Conservation (phyloP, 1,284 basidiomycete species). For the Ceratobasidium sp. region DNA sequence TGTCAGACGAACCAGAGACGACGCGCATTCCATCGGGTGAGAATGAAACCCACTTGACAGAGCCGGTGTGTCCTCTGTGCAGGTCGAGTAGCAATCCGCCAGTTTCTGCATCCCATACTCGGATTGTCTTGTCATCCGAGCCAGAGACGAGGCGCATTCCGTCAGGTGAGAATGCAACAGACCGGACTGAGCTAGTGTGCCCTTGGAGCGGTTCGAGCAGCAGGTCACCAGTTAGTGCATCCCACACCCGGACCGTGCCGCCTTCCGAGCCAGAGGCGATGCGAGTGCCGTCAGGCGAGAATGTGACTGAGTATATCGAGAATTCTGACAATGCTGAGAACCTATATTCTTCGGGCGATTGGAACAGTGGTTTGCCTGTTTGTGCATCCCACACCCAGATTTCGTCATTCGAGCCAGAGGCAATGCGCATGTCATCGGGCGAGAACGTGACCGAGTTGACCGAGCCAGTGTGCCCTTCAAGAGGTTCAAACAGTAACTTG, state of each 20-base stretch:
- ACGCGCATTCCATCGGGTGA: not conserved
- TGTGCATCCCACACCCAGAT: not conserved
- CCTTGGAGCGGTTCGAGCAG: not conserved
- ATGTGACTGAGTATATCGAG: too few relatives aligned
- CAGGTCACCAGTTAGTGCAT: not conserved
- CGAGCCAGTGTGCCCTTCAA: not conserved
- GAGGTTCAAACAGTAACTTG: not conserved
- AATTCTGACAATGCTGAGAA: too few relatives aligned
- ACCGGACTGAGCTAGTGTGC: not conserved
- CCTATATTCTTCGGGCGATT: too few relatives aligned
- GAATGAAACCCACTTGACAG: too few relatives aligned
- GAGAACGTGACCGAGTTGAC: not conserved
- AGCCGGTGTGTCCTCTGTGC: too few relatives aligned
- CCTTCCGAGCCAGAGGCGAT: not conserved
- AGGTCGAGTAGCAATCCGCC: too few relatives aligned
- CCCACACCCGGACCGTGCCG: not conserved
- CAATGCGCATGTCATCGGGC: not conserved
- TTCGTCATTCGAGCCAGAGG: not conserved
- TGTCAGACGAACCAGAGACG: not conserved
- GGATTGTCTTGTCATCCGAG: not conserved
- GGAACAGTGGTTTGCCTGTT: too few relatives aligned
- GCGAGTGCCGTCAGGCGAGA: too few relatives aligned
- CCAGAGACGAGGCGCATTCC: not conserved
- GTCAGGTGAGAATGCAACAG: not conserved
- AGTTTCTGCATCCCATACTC: not conserved